Evolutionary conservation across 805 yeast genomes (phyloP), one percentile per base, ranked within the genome.

Genomic region (Clavispora santaluciae): DNA sequence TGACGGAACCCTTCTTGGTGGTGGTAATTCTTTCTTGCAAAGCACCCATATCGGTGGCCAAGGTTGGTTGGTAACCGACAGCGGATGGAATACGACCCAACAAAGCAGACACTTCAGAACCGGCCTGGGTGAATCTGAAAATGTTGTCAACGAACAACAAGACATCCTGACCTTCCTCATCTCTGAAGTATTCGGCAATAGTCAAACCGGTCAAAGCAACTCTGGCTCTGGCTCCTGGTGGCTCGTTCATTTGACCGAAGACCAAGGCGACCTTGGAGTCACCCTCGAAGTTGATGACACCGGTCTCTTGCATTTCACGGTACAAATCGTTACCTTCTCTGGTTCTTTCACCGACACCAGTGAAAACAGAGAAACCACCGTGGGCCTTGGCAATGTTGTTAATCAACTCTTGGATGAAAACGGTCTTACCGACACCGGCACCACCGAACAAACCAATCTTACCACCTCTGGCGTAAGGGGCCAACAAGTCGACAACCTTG

Each of bases 341-440:
- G 79, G 99, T 91, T 79, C 99, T 86, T 81, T 93, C 99, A 83
- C 99, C 99, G 75, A 91, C 99, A 89, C 99, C 99, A 64, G 96
- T 86, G 85, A 91, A 91, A 59, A 91, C 98, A 45, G 98, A 91
- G 95, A 91, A 91, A 86, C 98, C 98, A 88, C 98, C 99, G 75
- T 91, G 98, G 66, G 99, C 98, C 82, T 91, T 93, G 71, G 99
- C 99, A 68, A 91, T 93, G 83, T 91, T 91, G 90, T 93, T 91
- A 75, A 91, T 91, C 79, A 91, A 83, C 79, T 91, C 99, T 81
- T 91, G 99, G 77, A 91, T 91, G 78, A 91, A 91, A 54, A 91
- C 99, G 74, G 99, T 91, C 78, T 91, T 91, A 78, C 99, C 99
- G 86, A 91, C 99, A 91, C 99, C 99, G 74, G 99, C 99, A 91